These are phyloP conservation scores for Penicillium cinerascens DNA, from an alignment of 495 filamentous ascomycete genomes.

Conservation along the genomic window DNA sequence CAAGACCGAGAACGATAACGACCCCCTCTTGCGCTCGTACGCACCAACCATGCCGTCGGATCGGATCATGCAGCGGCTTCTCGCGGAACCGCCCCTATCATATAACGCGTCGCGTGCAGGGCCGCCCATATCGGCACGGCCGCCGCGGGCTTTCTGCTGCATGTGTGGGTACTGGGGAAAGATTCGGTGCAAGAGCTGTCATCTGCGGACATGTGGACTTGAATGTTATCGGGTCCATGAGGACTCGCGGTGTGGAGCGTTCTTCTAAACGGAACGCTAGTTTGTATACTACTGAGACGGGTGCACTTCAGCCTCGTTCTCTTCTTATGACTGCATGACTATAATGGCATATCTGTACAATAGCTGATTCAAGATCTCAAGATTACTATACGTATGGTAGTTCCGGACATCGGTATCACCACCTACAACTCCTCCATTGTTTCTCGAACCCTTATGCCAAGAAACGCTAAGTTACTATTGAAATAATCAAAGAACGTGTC, in stretches of 20 bases:
- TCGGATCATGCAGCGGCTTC: slow-evolving; percentile 62
- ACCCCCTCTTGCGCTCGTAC: slow-evolving; percentile 60
- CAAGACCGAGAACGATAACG: slow-evolving; percentile 48
- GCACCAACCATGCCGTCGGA: slow-evolving; percentile 63
- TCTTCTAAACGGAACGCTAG: slow-evolving; percentile 28
- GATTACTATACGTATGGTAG: not conserved
- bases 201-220: slow-evolving; percentile 72
- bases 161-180: slow-evolving; percentile 93
- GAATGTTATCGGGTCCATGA: slow-evolving; percentile 77
- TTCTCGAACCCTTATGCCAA: too few species aligned
- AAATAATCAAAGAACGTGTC: too few species aligned
- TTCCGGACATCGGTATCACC: too few species aligned
- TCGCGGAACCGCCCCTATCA: slow-evolving; percentile 69
- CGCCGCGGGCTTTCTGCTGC: slow-evolving; percentile 74
- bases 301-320: not conserved
- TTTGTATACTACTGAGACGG: slow-evolving; percentile 12
- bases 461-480: too few species aligned
- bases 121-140: slow-evolving; percentile 49
- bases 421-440: too few species aligned
- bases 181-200: slow-evolving; percentile 81
- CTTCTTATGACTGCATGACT: slow-evolving; percentile 23
- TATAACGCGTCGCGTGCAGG: slow-evolving; percentile 72
- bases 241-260: slow-evolving; percentile 73
- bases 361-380: not conserved
- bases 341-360: slow-evolving; percentile 21